Conservation (phyloP, 2,329 filamentous ascomycete genomes). For the Alternaria angustiovoidea region DNA sequence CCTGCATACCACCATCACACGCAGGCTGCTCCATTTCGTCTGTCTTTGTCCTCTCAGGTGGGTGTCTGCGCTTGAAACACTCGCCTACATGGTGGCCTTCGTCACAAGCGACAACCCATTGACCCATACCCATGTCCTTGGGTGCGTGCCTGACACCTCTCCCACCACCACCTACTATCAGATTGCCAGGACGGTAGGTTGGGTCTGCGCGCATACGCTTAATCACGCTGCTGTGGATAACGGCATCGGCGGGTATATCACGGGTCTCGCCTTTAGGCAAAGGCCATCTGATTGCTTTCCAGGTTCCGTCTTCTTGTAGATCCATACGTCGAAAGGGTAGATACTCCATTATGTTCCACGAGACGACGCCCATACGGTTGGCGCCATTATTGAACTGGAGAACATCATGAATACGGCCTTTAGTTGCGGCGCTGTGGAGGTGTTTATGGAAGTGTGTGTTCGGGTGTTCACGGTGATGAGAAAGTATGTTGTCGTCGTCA, state of each 20-base stretch:
- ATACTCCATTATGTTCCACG: slow-evolving; percentile 83
- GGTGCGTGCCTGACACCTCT: slow-evolving; percentile 71
- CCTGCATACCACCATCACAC: neutral
- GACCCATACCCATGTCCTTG: slow-evolving; percentile 69
- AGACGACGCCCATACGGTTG: slow-evolving; percentile 62
- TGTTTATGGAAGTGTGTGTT: slow-evolving; percentile 62
- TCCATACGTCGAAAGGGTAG: slow-evolving; percentile 85
- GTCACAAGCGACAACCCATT: slow-evolving; percentile 73
- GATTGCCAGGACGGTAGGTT: slow-evolving; percentile 76
- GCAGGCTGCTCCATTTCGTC: slow-evolving; percentile 4
- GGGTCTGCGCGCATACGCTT: slow-evolving; percentile 71
- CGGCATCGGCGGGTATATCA: slow-evolving; percentile 74
- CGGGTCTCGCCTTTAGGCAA: slow-evolving; percentile 79
- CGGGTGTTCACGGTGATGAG: slow-evolving; percentile 30
- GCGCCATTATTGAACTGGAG: slow-evolving; percentile 71
- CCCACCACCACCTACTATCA: slow-evolving; percentile 81
- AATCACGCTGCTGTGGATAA: slow-evolving; percentile 78
- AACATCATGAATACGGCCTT: slow-evolving; percentile 73
- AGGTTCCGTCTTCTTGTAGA: slow-evolving; percentile 73
- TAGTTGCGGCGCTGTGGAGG: slow-evolving; percentile 64
- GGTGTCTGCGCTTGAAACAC: slow-evolving; percentile 62
- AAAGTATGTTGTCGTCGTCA: slow-evolving; percentile 27
- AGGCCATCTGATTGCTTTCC: slow-evolving; percentile 83
- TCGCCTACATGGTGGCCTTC: slow-evolving; percentile 74
- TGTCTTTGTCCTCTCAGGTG: slow-evolving; percentile 16